A percentile compares a stretch with the other conserved stretches of the same genome.
Evolutionary conservation across 2,329 filamentous ascomycete genomes (phyloP).

Genomic region (Beauveria sp.): DNA sequence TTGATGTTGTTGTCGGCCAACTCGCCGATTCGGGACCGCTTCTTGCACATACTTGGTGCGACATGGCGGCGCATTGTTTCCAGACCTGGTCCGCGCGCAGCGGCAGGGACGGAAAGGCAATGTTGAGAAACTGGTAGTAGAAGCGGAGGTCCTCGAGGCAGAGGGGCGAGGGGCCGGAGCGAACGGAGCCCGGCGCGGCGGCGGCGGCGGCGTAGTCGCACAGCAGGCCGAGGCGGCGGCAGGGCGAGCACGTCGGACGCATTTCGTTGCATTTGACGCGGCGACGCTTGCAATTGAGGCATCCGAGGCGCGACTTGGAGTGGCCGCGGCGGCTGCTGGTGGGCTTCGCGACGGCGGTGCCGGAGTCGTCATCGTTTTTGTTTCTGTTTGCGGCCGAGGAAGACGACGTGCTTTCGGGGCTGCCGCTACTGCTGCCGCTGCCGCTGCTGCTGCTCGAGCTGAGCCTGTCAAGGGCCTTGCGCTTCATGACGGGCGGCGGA

Average conservation of each 20-base stretch:
- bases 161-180: conserved; percentile 19
- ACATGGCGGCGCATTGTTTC: conserved; percentile 26
- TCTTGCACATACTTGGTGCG: conserved; percentile 21
- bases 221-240: conserved; percentile 25
- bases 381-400: background rate
- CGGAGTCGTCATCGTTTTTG: background rate
- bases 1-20: background rate
- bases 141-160: conserved; percentile 38
- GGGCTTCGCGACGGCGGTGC: background rate
- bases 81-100: conserved; percentile 26
- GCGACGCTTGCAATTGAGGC: conserved; percentile 25
- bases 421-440: background rate
- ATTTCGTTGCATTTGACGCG: conserved; percentile 26
- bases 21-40: background rate
- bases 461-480: background rate
- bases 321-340: conserved; percentile 15
- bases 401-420: background rate
- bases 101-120: conserved; percentile 32
- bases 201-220: conserved; percentile 23
- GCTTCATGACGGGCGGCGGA: conserved; percentile 1
- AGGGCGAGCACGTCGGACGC: conserved; percentile 23
- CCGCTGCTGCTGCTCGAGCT: background rate
- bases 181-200: conserved; percentile 14
- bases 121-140: conserved; percentile 43
- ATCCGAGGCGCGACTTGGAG: conserved; percentile 25